Conservation (phyloP, 441 rosid genomes). For the Brassica balearica region DNA sequence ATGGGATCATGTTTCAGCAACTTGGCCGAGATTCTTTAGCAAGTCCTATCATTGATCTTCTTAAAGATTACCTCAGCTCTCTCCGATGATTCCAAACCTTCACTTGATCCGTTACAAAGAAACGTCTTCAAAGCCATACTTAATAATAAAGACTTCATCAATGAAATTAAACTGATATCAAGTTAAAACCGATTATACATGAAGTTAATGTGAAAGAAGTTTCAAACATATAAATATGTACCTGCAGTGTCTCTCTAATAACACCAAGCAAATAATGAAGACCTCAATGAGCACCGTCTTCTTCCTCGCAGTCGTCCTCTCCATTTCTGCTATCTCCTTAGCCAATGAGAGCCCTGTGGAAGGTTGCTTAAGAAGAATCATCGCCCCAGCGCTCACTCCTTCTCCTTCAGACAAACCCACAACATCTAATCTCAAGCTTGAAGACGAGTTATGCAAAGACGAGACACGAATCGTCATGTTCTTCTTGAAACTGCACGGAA, state of each 20-base stretch:
- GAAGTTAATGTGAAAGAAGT: slow-evolving; percentile 26
- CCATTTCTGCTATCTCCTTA: slow-evolving; percentile 21
- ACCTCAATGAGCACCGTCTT: slow-evolving; percentile 8
- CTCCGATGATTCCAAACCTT: slow-evolving; percentile 48
- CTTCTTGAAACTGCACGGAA: slow-evolving; percentile 15
- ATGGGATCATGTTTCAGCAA: slow-evolving; percentile 80
- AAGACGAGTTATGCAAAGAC: slow-evolving; percentile 17
- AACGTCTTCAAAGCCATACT: slow-evolving; percentile 17
- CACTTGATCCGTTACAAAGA: neutral
- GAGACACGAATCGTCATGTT: slow-evolving; percentile 15
- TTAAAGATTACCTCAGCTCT: slow-evolving; percentile 79
- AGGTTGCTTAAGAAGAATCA: slow-evolving; percentile 33
- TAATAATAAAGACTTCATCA: neutral
- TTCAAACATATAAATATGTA: neutral
- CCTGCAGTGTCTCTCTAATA: neutral
- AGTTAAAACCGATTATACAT: slow-evolving; percentile 14
- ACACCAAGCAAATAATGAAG: slow-evolving; percentile 23
- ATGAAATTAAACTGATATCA: slow-evolving; percentile 20
- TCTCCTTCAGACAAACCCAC: neutral
- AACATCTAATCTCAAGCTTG: neutral
- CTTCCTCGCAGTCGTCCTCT: slow-evolving; percentile 26
- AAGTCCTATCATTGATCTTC: slow-evolving; percentile 60
- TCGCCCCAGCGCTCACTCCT: slow-evolving; percentile 12
- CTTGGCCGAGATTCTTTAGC: slow-evolving; percentile 63
- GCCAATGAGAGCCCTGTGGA: slow-evolving; percentile 11